phyloP scores from a whole-genome alignment of 805 yeast genomes.

The Cyberlindnera euphorbiiphila region DNA sequence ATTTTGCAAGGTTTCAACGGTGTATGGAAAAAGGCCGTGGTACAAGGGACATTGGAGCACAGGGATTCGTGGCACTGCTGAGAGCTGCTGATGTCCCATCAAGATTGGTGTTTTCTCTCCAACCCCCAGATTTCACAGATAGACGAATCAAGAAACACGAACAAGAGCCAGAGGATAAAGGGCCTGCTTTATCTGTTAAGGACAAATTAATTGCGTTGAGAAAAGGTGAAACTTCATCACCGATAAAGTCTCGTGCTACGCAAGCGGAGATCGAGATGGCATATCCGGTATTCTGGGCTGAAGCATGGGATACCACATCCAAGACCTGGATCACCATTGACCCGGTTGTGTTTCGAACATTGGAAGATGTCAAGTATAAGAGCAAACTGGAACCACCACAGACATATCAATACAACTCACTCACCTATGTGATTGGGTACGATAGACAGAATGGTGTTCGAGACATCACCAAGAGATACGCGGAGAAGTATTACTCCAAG shows the following conservation, averaged over 20 bases:
- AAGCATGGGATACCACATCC: slow-evolving; percentile 79
- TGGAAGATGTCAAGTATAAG: slow-evolving; percentile 57
- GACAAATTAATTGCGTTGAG: slow-evolving; percentile 22
- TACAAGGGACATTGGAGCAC: slow-evolving; percentile 74
- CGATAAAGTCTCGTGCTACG: slow-evolving; percentile 12
- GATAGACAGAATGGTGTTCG: slow-evolving; percentile 60
- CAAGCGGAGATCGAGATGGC: slow-evolving; percentile 26
- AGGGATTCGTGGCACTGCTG: slow-evolving; percentile 77
- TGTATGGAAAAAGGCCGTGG: slow-evolving; percentile 52
- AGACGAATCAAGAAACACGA: slow-evolving; percentile 15
- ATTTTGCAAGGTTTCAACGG: slow-evolving; percentile 40
- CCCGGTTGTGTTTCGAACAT: slow-evolving; percentile 59
- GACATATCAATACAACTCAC: slow-evolving; percentile 50
- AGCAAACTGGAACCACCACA: slow-evolving; percentile 72
- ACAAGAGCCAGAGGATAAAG: neutral
- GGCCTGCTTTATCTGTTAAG: slow-evolving; percentile 7
- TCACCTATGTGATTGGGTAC: slow-evolving; percentile 75
- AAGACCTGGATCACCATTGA: slow-evolving; percentile 84
- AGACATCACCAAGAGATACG: slow-evolving; percentile 85
- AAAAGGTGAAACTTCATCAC: slow-evolving; percentile 13
- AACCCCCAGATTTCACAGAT: slow-evolving; percentile 80
- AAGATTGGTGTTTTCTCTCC: slow-evolving; percentile 76
- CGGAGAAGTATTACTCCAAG: slow-evolving; percentile 65
- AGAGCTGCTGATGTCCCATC: slow-evolving; percentile 69
- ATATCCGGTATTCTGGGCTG: slow-evolving; percentile 88